These are phyloP conservation scores for Septoria petroselini DNA, from an alignment of 2,329 filamentous ascomycete genomes.

Conservation along the genomic window DNA sequence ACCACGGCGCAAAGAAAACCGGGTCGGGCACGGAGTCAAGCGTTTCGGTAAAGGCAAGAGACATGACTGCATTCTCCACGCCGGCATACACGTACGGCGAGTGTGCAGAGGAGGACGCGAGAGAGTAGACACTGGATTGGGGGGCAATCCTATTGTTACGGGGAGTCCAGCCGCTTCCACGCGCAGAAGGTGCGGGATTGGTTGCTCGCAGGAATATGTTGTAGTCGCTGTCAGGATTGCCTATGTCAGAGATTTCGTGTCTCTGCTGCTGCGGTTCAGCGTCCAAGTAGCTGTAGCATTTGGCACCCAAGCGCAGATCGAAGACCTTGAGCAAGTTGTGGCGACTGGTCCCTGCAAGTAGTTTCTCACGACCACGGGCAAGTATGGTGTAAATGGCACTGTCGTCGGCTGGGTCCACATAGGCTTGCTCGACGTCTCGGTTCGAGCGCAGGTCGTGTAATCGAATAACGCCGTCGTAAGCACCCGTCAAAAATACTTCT, in stretches of 20 bases:
- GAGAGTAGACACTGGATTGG: constrained; percentile 48
- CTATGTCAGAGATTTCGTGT: neutral
- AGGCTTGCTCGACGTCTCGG: constrained; percentile 46
- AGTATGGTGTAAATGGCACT: constrained; percentile 59
- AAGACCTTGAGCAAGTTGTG: constrained; percentile 62
- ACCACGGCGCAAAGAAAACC: constrained; percentile 30
- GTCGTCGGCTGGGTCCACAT: constrained; percentile 56
- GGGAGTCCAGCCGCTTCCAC: constrained; percentile 29
- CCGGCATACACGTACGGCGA: constrained; percentile 50
- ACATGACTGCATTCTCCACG: constrained; percentile 46
- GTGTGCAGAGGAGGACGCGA: constrained; percentile 46
- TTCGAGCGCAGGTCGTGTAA: constrained; percentile 61
- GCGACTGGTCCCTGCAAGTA: constrained; percentile 56
- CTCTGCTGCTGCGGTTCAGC: constrained; percentile 1
- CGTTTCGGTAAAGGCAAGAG: constrained; percentile 45
- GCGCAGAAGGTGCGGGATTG: constrained; percentile 24
- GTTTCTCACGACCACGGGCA: constrained; percentile 54
- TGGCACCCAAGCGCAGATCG: constrained; percentile 53
- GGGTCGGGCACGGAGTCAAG: constrained; percentile 47
- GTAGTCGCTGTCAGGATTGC: constrained; percentile 35
- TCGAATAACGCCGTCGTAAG: constrained; percentile 56
- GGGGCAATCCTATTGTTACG: constrained; percentile 14
- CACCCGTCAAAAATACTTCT: constrained; percentile 58
- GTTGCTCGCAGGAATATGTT: constrained; percentile 47
- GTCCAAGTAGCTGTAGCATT: constrained; percentile 36